These are phyloP conservation scores for Camelina neglecta DNA, from an alignment of 345 rosid species.

Conservation along the genomic window DNA sequence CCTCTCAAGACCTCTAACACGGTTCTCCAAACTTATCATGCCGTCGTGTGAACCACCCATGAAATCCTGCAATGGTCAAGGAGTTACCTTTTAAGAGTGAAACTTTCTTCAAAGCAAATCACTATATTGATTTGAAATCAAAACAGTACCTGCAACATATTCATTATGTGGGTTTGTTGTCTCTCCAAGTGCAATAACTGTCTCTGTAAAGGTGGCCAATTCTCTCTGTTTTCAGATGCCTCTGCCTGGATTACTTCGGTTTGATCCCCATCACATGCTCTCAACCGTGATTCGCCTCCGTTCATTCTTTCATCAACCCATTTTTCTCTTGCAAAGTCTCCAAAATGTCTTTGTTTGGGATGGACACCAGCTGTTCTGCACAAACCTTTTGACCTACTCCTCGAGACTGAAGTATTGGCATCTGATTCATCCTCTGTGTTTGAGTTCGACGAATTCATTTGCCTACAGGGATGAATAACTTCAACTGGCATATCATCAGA, in stretches of 20 bases:
- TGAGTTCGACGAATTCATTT: conserved; percentile 57
- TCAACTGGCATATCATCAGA: conserved; percentile 87
- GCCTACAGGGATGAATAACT: conserved; percentile 76
- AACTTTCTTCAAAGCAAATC: conserved; percentile 25
- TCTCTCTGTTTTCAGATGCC: conserved; percentile 59
- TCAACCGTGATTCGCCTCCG: conserved; percentile 59
- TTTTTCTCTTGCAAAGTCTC: conserved; percentile 47
- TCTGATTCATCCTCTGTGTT: conserved; percentile 69
- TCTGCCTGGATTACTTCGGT: conserved; percentile 57
- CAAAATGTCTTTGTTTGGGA: conserved; percentile 46
- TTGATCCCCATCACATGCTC: conserved; percentile 60
- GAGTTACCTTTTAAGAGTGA: conserved; percentile 34
- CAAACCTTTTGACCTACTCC: conserved; percentile 56
- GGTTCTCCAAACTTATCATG: conserved; percentile 82
- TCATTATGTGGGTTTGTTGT: conserved; percentile 90
- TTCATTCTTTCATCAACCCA: conserved; percentile 49
- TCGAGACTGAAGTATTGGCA: conserved; percentile 50
- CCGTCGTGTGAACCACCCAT: conserved; percentile 98
- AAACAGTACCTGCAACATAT: conserved; percentile 78
- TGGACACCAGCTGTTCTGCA: conserved; percentile 49
- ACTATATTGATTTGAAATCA: conserved; percentile 26
- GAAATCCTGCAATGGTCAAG: conserved; percentile 65
- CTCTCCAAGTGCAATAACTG: conserved; percentile 86
- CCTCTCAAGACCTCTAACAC: conserved; percentile 96
- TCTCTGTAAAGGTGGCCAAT: conserved; percentile 93